Evolutionary conservation across 2,329 filamentous ascomycete genomes (phyloP), one percentile per base, ranked within the genome.

Genomic region (Trichoderma sp.): DNA sequence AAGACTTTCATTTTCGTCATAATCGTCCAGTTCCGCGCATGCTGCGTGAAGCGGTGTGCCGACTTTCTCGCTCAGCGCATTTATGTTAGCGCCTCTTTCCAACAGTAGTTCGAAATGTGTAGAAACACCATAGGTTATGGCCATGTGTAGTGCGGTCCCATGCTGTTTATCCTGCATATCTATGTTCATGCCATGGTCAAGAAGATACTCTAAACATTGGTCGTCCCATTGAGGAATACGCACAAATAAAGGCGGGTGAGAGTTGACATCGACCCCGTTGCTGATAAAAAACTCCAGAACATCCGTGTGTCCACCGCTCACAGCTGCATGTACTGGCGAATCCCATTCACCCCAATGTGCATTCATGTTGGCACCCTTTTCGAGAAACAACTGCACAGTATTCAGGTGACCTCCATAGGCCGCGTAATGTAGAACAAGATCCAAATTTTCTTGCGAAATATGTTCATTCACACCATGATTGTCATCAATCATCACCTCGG

Each of bases 161-260:
- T 21, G 11, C 3, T 26, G 2, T 39, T 7, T 2, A 4, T n/a
- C 24, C 2, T 47, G 61, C 9, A 21, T 30, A 21, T 63, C 24
- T 0, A 47, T 63, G 1, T 47, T 26, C 26, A 36, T 36, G 6
- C 61, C 36, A 1, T 5, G 18, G 15, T 63, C 24, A 1, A 63
- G 61, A 11, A 63, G 36, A 21, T 47, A 43, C 3, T 21, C 1
- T 1, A 28, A 6, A 12, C 1, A 1, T 2, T 28, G 21, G 4
- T 8, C 4, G 4, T 12, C 5, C 8, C 3, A 3, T 1, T 14
- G 1, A 6, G 4, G 0, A 4, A 56, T 15, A 8, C 15, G 4
- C 36, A 7, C 2, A 15, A n/a, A 24, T 28, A 56, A 56, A 0
- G 14, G 1, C 7, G 51, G 24, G 3, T 30, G 36, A n/a, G 36